Evolutionary conservation across 169 alveolate species (phyloP), one percentile per base, ranked within the genome.

Genomic region (Eimeria praecox): DNA sequence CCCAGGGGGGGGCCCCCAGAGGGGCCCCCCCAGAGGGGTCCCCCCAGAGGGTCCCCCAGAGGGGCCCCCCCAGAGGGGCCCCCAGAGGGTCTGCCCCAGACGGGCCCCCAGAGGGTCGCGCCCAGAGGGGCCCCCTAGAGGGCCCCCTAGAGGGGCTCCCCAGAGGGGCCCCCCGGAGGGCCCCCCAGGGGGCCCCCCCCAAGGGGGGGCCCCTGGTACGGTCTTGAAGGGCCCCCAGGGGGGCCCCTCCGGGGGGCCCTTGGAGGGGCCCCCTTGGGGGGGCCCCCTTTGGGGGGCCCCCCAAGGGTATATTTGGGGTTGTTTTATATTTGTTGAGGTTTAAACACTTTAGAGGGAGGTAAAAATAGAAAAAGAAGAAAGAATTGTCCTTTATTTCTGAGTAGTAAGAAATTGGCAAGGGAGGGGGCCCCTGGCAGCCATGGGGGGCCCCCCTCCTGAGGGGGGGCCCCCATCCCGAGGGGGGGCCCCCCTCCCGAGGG

Each of bases 1-100:
- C n/a, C n/a, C 18, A 9, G 22, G 62, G 18, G 62, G 62, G 62
- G 3, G 77, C 22, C n/a, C 77, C n/a, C 77, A 27, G n/a, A 24
- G 77, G 77, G 77, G 77, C 77, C 77, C 9, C 66, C 77, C 77
- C 22, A 30, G 77, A 64, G 77, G 77, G 40, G 77, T 0, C n/a
- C n/a, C 40, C 38, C 22, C 33, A 5, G 22, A 24, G 38, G 77
- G n/a, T n/a, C n/a, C n/a, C n/a, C n/a, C n/a, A n/a, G n/a, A n/a
- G n/a, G n/a, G n/a, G n/a, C n/a, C n/a, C 3, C 77, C 77, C 77
- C 1, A 30, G 3, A 30, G 77, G 77, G 40, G 35, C n/a, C 77
- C n/a, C n/a, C n/a, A 30, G 3, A 30, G 77, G 77, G 40, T 30
- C n/a, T 30, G n/a, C n/a, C n/a, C n/a, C n/a, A n/a, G n/a, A n/a